phyloP scores from a whole-genome alignment of 441 rosid genomes.

The Erysimum cheiri region DNA sequence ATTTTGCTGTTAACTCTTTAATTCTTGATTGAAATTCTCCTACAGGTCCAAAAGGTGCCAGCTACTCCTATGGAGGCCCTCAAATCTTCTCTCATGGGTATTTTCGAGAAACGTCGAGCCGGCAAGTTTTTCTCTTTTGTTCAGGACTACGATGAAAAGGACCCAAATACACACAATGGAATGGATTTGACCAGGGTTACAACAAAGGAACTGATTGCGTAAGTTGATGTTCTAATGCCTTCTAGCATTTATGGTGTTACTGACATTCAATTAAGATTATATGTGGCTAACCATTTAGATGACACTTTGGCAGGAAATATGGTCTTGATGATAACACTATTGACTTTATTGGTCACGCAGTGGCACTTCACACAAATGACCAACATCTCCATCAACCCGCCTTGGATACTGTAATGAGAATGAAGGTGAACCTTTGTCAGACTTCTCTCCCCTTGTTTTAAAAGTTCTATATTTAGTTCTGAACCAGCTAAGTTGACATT shows the following conservation, averaged over 20 bases:
- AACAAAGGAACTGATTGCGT: slow-evolving; percentile 72
- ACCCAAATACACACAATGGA: slow-evolving; percentile 76
- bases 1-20: slow-evolving; percentile 3
- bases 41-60: slow-evolving; percentile 77
- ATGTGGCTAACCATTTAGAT: slow-evolving; percentile 24
- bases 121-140: slow-evolving; percentile 79
- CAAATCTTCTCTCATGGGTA: slow-evolving; percentile 77
- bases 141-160: slow-evolving; percentile 69
- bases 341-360: slow-evolving; percentile 79
- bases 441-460: slow-evolving; percentile 24
- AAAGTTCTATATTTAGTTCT: background rate
- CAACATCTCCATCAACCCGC: slow-evolving; percentile 68
- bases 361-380: slow-evolving; percentile 69
- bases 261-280: background rate
- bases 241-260: background rate
- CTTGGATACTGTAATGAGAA: slow-evolving; percentile 64
- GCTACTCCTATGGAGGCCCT: slow-evolving; percentile 78
- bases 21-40: background rate
- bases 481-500: slow-evolving; percentile 32
- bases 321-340: slow-evolving; percentile 80
- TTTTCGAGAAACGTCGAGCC: slow-evolving; percentile 81
- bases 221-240: slow-evolving; percentile 28
- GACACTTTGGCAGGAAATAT: slow-evolving; percentile 53
- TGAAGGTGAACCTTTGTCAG: slow-evolving; percentile 54
- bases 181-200: slow-evolving; percentile 66